These are phyloP conservation scores for Flaveria sonorensis DNA, from an alignment of 129 eudicot species.

Conservation along the genomic window DNA sequence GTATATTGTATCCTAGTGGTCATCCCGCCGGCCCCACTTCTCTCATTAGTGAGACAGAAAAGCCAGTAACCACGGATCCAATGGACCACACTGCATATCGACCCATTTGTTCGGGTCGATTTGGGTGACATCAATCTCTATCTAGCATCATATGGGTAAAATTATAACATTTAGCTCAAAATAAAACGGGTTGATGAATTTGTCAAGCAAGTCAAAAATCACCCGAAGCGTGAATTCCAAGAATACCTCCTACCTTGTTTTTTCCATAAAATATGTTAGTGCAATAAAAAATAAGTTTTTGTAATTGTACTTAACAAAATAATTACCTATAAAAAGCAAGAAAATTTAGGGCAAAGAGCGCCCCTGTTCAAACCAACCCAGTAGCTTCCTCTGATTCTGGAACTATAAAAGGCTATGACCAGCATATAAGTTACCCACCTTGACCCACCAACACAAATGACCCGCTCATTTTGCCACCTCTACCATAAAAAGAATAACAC, in stretches of 20 bases:
- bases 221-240: neutral
- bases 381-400: neutral
- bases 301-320: neutral
- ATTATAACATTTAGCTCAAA: neutral
- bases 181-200: neutral
- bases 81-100: too few species aligned
- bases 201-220: neutral
- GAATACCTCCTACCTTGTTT: neutral
- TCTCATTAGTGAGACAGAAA: too few species aligned
- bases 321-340: too few species aligned
- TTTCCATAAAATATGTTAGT: too few species aligned
- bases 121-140: too few species aligned
- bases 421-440: neutral
- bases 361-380: neutral
- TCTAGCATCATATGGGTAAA: neutral
- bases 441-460: neutral
- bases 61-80: too few species aligned
- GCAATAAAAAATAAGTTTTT: too few species aligned
- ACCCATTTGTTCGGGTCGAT: neutral
- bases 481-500: too few species aligned
- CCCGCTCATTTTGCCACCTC: neutral
- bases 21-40: too few species aligned
- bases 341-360: neutral
- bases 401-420: neutral
- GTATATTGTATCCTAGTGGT: too few species aligned